phyloP scores from a whole-genome alignment of 345 rosid species.

The Acer yangbiense region DNA sequence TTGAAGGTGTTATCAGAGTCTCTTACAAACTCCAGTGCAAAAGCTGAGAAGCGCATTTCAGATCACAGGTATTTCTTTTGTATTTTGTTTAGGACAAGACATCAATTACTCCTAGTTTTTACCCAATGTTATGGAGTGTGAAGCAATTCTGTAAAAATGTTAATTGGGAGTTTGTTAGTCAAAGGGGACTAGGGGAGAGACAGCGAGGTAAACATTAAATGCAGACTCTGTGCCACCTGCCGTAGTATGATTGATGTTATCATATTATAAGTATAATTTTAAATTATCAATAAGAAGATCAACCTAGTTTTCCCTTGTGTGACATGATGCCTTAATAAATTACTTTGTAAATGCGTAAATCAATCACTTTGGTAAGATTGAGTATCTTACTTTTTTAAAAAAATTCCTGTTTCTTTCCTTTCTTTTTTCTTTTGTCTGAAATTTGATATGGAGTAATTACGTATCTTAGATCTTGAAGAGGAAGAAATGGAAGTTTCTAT shows the following conservation, averaged over 20 bases:
- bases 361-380: not conserved
- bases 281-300: not conserved
- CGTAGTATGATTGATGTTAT: not conserved
- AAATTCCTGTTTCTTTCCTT: no score
- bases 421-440: no score
- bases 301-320: not conserved
- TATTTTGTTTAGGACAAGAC: not conserved
- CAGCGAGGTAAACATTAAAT: not conserved
- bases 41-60: conserved; percentile 86
- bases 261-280: not conserved
- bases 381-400: no score
- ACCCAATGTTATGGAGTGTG: not conserved
- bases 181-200: not conserved
- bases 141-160: not conserved
- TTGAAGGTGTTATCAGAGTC: conserved; percentile 91
- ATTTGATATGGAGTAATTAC: no score
- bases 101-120: conserved; percentile 2
- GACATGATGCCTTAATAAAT: not conserved
- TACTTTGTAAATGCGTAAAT: conserved; percentile 1
- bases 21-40: conserved; percentile 69
- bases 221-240: not conserved
- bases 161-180: not conserved
- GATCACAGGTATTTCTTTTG: conserved; percentile 62
- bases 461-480: not conserved
- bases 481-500: not conserved